Percentiles rank a stretch among this genome's conserved stretches.
These are phyloP conservation scores for Penicillium goetzii DNA, from an alignment of 495 filamentous ascomycete genomes.

Conservation along the genomic window DNA sequence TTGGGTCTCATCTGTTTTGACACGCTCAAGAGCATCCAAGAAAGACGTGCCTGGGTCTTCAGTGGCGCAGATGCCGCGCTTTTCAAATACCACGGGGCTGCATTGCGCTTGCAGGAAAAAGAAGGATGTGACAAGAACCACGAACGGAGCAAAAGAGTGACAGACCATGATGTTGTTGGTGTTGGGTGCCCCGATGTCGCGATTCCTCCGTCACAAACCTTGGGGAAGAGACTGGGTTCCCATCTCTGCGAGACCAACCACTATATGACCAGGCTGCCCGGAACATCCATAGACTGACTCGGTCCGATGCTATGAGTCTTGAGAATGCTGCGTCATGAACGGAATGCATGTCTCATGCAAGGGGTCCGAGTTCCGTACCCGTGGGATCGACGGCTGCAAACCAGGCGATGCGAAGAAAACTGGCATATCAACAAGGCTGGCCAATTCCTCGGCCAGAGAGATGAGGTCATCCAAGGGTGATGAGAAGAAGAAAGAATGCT, in stretches of 20 bases:
- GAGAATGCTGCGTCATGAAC: slow-evolving; percentile 34
- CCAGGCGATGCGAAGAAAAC: slow-evolving; percentile 1
- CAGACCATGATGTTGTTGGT: slow-evolving; percentile 35
- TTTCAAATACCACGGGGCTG: slow-evolving; percentile 22
- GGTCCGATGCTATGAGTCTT: slow-evolving; percentile 19
- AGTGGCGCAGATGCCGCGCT: slow-evolving; percentile 45
- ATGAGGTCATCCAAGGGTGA: slow-evolving; percentile 27
- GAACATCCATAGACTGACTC: slow-evolving; percentile 12
- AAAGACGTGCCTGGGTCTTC: slow-evolving; percentile 38
- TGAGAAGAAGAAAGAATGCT: slow-evolving; percentile 29
- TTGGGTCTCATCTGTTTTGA: slow-evolving; percentile 26
- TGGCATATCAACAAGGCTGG: slow-evolving; percentile 11
- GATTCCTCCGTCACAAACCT: slow-evolving; percentile 16
- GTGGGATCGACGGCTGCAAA: slow-evolving; percentile 12
- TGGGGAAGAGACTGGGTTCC: not conserved
- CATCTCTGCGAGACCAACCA: not conserved
- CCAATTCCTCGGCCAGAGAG: slow-evolving; percentile 10
- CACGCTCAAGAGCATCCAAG: slow-evolving; percentile 32
- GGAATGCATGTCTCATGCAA: slow-evolving; percentile 31
- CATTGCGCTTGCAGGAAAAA: slow-evolving; percentile 26
- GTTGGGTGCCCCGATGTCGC: slow-evolving; percentile 20
- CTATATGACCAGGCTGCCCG: slow-evolving; percentile 17
- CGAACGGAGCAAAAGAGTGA: slow-evolving; percentile 29
- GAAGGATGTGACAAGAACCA: slow-evolving; percentile 28
- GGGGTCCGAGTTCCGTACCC: slow-evolving; percentile 11